Percentiles rank a stretch among this genome's conserved stretches.
phyloP scores from a whole-genome alignment of 1,284 basidiomycete species.

The Cryptococcus deneoformans region DNA sequence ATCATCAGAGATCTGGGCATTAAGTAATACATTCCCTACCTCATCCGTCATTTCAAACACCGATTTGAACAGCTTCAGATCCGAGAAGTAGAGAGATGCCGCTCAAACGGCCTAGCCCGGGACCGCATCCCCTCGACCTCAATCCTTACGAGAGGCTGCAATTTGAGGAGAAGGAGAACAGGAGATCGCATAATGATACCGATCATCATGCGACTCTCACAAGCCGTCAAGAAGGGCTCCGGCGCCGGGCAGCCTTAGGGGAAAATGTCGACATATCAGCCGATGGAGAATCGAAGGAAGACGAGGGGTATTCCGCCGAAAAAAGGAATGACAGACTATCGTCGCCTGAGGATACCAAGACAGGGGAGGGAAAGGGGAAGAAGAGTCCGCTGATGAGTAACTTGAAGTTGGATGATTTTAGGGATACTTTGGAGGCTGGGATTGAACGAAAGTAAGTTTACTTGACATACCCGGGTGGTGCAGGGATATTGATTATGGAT shows the following conservation, averaged over 20 bases:
- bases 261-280: neutral
- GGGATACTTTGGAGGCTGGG: constrained; percentile 28
- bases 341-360: neutral
- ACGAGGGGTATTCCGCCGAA: constrained; percentile 6
- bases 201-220: neutral
- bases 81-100: neutral
- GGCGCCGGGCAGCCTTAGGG: constrained; percentile 4
- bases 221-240: constrained; percentile 1
- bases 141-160: constrained; percentile 9
- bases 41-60: neutral
- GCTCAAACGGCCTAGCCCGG: constrained; percentile 1
- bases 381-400: constrained; percentile 23
- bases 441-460: constrained; percentile 36
- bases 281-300: neutral
- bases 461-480: neutral
- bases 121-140: constrained; percentile 6
- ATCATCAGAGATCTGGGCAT: neutral
- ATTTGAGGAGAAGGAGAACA: neutral
- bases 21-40: neutral
- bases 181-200: neutral
- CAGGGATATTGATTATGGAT: neutral
- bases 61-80: neutral
- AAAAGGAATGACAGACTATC: constrained; percentile 13
- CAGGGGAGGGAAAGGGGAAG: constrained; percentile 11
- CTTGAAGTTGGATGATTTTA: constrained; percentile 29